These are phyloP conservation scores for Globisporangium nagaii DNA, from an alignment of 352 stramenopile species.

Conservation along the genomic window DNA sequence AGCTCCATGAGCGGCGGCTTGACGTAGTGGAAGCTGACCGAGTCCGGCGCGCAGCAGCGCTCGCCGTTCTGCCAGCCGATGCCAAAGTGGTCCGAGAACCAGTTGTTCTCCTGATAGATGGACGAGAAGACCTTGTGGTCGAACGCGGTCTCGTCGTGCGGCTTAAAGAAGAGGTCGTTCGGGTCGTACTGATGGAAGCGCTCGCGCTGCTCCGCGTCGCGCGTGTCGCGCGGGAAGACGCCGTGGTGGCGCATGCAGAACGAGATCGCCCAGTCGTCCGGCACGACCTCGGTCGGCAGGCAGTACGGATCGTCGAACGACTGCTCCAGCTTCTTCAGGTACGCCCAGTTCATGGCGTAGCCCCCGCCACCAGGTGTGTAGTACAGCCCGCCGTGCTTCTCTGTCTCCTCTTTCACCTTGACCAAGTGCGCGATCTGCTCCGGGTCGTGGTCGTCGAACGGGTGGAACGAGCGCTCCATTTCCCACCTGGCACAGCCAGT, in stretches of 20 bases:
- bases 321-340: conserved; percentile 59
- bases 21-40: conserved; percentile 83
- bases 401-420: conserved; percentile 41
- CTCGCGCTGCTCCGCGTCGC: conserved; percentile 60
- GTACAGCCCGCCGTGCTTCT: conserved; percentile 51
- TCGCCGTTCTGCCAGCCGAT: conserved; percentile 79
- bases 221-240: conserved; percentile 65
- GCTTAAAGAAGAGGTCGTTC: conserved; percentile 56
- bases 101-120: conserved; percentile 86
- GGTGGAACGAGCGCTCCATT: conserved; percentile 64
- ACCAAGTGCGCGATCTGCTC: conserved; percentile 48
- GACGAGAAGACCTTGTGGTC: conserved; percentile 68
- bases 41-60: conserved; percentile 70
- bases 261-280: conserved; percentile 84
- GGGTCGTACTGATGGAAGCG: conserved; percentile 85
- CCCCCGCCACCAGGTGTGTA: conserved; percentile 79
- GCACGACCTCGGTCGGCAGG: conserved; percentile 59
- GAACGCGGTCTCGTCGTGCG: conserved; percentile 63
- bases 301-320: conserved; percentile 75
- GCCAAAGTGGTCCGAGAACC: conserved; percentile 80
- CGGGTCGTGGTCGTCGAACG: conserved; percentile 59
- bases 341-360: conserved; percentile 83
- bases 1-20: conserved; percentile 81
- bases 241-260: conserved; percentile 81
- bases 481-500: conserved; percentile 65